Percentiles rank a stretch among this genome's conserved stretches.
Evolutionary conservation across 257 asterid genomes (phyloP).

Genomic region (Prunella vulgaris): DNA sequence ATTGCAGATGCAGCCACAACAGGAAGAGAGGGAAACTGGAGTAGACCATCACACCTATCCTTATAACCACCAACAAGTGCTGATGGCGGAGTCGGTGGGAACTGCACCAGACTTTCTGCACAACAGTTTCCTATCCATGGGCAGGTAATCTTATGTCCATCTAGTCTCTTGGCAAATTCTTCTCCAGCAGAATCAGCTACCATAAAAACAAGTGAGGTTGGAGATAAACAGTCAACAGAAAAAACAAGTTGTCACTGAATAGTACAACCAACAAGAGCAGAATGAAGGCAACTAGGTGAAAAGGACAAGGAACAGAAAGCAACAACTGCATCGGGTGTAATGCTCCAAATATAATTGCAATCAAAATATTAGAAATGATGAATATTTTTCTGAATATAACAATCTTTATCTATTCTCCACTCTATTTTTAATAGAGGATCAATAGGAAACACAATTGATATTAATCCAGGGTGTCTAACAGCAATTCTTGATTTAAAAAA

Average conservation of each 20-base stretch:
- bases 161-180: constrained; percentile 71
- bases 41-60: constrained; percentile 95
- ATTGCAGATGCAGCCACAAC: constrained; percentile 71
- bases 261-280: constrained; percentile 4
- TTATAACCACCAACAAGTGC: constrained; percentile 96
- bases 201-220: constrained; percentile 24
- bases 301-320: constrained; percentile 19
- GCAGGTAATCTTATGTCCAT: constrained; percentile 72
- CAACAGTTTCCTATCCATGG: constrained; percentile 96
- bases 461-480: neutral
- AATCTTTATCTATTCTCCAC: neutral
- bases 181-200: constrained; percentile 75
- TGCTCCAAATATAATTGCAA: neutral
- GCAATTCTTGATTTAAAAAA: neutral
- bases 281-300: neutral
- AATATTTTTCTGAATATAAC: neutral
- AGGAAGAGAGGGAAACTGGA: constrained; percentile 96
- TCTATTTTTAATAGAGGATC: neutral
- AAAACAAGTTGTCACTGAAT: constrained; percentile 3
- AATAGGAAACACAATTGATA: neutral
- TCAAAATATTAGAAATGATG: neutral
- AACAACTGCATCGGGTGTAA: constrained; percentile 1
- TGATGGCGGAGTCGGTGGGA: constrained; percentile 98
- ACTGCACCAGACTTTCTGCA: constrained; percentile 95
- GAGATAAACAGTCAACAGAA: constrained; percentile 17